These are phyloP conservation scores for Prunus armeniaca DNA, from an alignment of 306 rosid species.

Conservation along the genomic window DNA sequence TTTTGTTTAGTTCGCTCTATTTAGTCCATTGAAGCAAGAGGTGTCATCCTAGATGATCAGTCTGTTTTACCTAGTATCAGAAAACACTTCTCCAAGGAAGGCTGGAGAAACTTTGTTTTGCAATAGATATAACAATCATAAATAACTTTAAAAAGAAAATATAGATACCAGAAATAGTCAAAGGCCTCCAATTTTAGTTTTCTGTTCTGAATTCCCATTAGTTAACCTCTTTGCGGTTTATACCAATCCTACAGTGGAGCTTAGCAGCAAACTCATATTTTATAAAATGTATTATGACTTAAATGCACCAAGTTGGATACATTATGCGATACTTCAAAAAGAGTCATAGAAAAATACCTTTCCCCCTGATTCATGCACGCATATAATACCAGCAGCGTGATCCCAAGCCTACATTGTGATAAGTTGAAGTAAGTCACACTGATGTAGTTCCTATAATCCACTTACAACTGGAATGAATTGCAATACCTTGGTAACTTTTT, in stretches of 20 bases:
- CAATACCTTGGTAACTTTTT: constrained; percentile 40
- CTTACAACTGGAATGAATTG: not conserved
- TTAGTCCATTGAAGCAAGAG: too few relatives aligned
- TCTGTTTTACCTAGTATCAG: too few relatives aligned
- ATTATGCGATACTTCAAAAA: not conserved
- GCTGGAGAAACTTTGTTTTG: not conserved
- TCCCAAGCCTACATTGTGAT: constrained; percentile 48
- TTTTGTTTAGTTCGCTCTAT: too few relatives aligned
- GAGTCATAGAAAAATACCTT: constrained; percentile 12
- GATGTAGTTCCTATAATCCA: not conserved
- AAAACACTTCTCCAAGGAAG: too few relatives aligned
- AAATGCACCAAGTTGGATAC: not conserved
- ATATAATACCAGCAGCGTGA: constrained; percentile 55
- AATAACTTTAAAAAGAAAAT: not conserved
- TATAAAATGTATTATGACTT: not conserved
- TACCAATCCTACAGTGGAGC: not conserved
- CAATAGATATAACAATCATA: not conserved
- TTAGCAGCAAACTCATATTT: not conserved
- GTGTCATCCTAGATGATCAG: too few relatives aligned
- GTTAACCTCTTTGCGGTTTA: not conserved
- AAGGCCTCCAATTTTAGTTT: not conserved
- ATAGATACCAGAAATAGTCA: not conserved
- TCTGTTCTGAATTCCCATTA: not conserved
- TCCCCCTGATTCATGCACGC: constrained; percentile 56
- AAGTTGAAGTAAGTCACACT: not conserved